Evolutionary conservation across 2,329 filamentous ascomycete species (phyloP).

Genomic region (Botrytis deweyae): DNA sequence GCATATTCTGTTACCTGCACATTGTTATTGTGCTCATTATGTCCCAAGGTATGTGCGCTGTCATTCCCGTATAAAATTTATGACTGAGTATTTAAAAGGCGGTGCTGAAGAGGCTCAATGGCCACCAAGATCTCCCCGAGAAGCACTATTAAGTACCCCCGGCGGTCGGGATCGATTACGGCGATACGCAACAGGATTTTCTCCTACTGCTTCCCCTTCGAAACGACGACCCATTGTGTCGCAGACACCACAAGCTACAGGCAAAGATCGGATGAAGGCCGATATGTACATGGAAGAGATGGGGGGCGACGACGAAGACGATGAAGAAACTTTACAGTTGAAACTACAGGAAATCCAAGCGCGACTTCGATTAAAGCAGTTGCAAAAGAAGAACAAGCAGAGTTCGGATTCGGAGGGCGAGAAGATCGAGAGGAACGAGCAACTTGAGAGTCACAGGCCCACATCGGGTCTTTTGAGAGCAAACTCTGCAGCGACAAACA

Average conservation of each 20-base stretch:
- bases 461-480: conserved; percentile 27
- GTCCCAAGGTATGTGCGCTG: conserved; percentile 22
- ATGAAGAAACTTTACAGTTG: conserved; percentile 85
- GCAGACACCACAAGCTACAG: conserved; percentile 27
- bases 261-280: conserved; percentile 29
- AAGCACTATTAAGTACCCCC: conserved; percentile 66
- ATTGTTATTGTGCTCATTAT: conserved; percentile 12
- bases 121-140: conserved; percentile 66
- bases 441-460: conserved; percentile 21
- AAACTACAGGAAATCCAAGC: conserved; percentile 88
- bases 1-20: conserved; percentile 12
- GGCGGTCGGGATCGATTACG: conserved; percentile 75
- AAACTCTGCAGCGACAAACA: conserved; percentile 33
- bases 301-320: conserved; percentile 62
- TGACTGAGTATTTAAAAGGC: conserved; percentile 16
- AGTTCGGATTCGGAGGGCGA: conserved; percentile 35
- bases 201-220: conserved; percentile 67
- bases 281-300: conserved; percentile 40
- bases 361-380: conserved; percentile 79
- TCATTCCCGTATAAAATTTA: background rate
- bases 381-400: conserved; percentile 62
- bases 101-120: conserved; percentile 45
- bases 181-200: conserved; percentile 63
- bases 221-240: conserved; percentile 45
- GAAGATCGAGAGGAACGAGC: conserved; percentile 23